Percentiles rank a stretch among this genome's conserved stretches.
Evolutionary conservation across 2,329 filamentous ascomycete species (phyloP).

Genomic region (Hirsutella minnesotensis): DNA sequence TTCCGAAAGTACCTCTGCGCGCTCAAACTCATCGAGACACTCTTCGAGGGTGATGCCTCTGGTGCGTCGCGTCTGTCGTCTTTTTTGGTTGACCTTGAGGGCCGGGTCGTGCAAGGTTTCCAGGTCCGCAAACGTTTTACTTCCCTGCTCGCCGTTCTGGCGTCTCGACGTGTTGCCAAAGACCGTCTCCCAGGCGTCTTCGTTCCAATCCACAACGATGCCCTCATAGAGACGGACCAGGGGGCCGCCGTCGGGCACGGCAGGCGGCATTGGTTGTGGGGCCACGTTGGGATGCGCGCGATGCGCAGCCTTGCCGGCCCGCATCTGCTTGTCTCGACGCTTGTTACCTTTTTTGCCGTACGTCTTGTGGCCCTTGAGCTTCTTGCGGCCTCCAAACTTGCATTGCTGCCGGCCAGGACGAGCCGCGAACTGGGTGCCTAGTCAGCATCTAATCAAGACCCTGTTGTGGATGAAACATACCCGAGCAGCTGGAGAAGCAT

Average conservation of each 20-base stretch:
- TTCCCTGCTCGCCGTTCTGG: conserved; percentile 40
- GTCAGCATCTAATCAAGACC: conserved; percentile 1
- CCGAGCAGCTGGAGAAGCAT: conserved; percentile 16
- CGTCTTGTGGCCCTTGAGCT: conserved; percentile 31
- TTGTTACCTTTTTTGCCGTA: conserved; percentile 39
- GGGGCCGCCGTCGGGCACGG: conserved; percentile 39
- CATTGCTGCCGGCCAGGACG: conserved; percentile 10
- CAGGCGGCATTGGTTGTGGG: conserved; percentile 24
- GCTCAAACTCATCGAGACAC: conserved; percentile 89
- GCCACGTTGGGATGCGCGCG: conserved; percentile 15
- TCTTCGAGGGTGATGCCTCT: conserved; percentile 75
- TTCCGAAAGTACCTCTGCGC: conserved; percentile 85
- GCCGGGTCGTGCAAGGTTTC: conserved; percentile 49
- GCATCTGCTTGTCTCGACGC: conserved; percentile 30
- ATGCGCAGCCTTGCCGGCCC: conserved; percentile 25
- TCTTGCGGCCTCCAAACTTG: conserved; percentile 29
- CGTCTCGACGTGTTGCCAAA: conserved; percentile 39
- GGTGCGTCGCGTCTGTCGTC: conserved; percentile 41
- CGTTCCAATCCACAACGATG: conserved; percentile 77
- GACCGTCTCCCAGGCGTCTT: conserved; percentile 56
- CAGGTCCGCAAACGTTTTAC: conserved; percentile 41
- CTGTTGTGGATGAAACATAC: conserved; percentile 9
- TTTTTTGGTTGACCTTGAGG: conserved; percentile 50
- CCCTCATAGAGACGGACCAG: conserved; percentile 73
- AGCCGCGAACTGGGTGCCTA: conserved; percentile 6